Evolutionary conservation across 1,284 basidiomycete species (phyloP).

Genomic region (Stygiomarasmius scandens): DNA sequence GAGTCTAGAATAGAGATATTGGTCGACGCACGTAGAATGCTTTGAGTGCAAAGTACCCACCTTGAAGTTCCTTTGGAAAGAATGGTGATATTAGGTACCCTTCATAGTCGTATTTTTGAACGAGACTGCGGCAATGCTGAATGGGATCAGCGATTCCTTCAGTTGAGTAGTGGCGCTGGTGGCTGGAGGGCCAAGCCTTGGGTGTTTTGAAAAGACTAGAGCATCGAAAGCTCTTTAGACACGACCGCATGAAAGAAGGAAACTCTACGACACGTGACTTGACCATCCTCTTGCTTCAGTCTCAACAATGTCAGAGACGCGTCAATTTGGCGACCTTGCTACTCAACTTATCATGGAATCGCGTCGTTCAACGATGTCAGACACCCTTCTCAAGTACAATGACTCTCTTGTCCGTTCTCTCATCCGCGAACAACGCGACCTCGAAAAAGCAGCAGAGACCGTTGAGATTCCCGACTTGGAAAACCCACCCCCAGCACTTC

Average conservation of each 20-base stretch:
- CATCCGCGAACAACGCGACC: conserved; percentile 89
- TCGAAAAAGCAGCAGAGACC: conserved; percentile 64
- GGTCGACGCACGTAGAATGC: conserved; percentile 80
- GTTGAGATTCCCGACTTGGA: conserved; percentile 37
- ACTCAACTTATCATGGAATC: conserved; percentile 88
- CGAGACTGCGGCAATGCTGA: conserved; percentile 68
- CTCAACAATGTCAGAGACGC: conserved; percentile 26
- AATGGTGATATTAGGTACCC: conserved; percentile 78
- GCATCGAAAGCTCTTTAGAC: conserved; percentile 1
- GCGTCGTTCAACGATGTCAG: conserved; percentile 79
- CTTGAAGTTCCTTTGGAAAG: conserved; percentile 68
- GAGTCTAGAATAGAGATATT: conserved; percentile 16
- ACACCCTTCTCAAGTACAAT: conserved; percentile 91
- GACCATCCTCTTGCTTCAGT: background rate
- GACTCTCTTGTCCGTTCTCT: conserved; percentile 85
- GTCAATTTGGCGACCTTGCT: conserved; percentile 82
- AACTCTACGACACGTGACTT: conserved; percentile 8
- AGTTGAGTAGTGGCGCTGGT: background rate
- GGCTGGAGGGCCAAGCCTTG: background rate
- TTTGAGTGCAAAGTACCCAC: conserved; percentile 79
- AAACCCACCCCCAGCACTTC: conserved; percentile 66
- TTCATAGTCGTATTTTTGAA: conserved; percentile 80
- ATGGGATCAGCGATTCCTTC: conserved; percentile 39
- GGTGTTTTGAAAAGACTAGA: background rate
- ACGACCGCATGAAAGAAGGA: conserved; percentile 1